phyloP scores from a whole-genome alignment of 306 rosid species.

The Begonia peltatifolia region DNA sequence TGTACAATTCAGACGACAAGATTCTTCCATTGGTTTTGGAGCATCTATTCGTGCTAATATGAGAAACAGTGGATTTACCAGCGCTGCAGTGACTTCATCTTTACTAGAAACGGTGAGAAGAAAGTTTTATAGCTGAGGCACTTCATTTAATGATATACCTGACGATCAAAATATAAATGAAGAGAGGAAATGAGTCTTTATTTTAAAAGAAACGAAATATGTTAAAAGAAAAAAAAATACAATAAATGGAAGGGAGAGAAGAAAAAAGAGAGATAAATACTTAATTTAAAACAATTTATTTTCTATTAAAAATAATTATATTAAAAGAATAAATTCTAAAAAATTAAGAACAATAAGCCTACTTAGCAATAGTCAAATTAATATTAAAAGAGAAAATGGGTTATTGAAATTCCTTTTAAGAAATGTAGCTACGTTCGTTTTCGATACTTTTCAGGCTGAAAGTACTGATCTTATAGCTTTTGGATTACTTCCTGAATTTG shows the following conservation, averaged over 20 bases:
- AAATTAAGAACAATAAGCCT: no score
- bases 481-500: constrained; percentile 98
- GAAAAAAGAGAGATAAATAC: not conserved
- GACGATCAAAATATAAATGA: no score
- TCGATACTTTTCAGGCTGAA: constrained; percentile 59
- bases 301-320: no score
- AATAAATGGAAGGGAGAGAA: no score
- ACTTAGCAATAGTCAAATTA: no score
- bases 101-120: constrained; percentile 72
- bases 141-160: no score
- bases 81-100: constrained; percentile 61
- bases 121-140: not conserved
- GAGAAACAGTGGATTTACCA: constrained; percentile 54
- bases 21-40: constrained; percentile 95
- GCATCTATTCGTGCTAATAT: constrained; percentile 93
- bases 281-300: no score
- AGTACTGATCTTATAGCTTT: constrained; percentile 91
- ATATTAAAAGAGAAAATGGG: no score
- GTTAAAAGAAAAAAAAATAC: no score
- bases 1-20: constrained; percentile 68
- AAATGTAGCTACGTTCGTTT: not conserved
- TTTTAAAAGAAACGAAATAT: no score
- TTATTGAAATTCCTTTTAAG: not conserved
- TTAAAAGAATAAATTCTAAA: no score
- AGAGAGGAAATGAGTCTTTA: no score